Evolutionary conservation across 257 asterid genomes (phyloP).

Genomic region (Mentha longifolia): DNA sequence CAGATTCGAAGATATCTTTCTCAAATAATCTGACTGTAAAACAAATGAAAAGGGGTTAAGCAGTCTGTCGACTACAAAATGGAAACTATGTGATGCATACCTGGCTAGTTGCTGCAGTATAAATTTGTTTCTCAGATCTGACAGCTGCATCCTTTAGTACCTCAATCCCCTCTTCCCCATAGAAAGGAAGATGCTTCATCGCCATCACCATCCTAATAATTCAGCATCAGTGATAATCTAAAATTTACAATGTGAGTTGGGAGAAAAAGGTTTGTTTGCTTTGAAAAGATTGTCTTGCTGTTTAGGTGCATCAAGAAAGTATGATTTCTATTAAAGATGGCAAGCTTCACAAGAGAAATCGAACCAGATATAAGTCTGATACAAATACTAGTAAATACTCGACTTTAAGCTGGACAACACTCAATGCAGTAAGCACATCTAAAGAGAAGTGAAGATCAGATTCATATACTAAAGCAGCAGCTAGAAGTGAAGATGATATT

Average conservation of each 20-base stretch:
- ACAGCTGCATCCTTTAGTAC: conserved; percentile 81
- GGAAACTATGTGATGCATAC: conserved; percentile 38
- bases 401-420: not conserved
- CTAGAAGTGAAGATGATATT: no score
- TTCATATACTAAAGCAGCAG: no score
- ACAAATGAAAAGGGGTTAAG: not conserved
- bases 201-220: conserved; percentile 80
- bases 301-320: not conserved
- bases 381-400: not conserved
- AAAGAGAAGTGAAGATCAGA: not conserved
- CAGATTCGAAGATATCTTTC: conserved; percentile 88
- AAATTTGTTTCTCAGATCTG: conserved; percentile 82
- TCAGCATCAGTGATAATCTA: conserved; percentile 24
- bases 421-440: not conserved
- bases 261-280: not conserved
- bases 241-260: not conserved
- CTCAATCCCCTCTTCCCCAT: conserved; percentile 76
- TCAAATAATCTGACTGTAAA: conserved; percentile 74
- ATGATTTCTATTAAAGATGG: not conserved
- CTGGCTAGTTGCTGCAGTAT: conserved; percentile 78
- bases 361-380: not conserved
- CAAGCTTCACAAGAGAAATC: not conserved
- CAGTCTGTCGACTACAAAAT: not conserved
- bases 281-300: not conserved
- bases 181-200: conserved; percentile 82